A percentile compares a stretch with the other conserved stretches of the same genome.
phyloP scores from a whole-genome alignment of 495 filamentous ascomycete genomes.

The Lepraria neglecta region DNA sequence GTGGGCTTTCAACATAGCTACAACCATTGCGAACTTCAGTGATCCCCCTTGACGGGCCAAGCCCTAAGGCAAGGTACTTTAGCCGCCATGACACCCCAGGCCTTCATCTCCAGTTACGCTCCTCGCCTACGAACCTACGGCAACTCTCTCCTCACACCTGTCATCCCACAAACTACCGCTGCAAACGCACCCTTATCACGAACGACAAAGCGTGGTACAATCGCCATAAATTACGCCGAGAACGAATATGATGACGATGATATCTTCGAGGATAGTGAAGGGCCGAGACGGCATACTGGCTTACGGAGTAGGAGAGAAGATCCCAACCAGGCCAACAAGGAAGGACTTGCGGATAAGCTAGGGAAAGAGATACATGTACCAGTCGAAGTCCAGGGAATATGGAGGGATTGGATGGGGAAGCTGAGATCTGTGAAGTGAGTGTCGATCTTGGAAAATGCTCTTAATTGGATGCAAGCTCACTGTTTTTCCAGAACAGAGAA shows the following conservation, averaged over 20 bases:
- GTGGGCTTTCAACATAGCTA: constrained; percentile 1
- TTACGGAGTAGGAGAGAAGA: constrained; percentile 78
- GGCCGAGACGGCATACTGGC: constrained; percentile 72
- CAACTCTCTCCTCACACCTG: constrained; percentile 85
- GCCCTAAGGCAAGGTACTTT: constrained; percentile 12
- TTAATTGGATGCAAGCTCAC: constrained; percentile 8
- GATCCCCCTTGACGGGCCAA: constrained; percentile 15
- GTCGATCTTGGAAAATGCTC: constrained; percentile 1
- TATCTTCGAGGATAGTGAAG: constrained; percentile 75
- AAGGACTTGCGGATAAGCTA: constrained; percentile 62
- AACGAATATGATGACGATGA: constrained; percentile 92
- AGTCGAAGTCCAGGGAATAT: constrained; percentile 81
- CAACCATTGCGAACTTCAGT: neutral
- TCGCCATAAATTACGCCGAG: constrained; percentile 94
- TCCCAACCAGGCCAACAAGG: constrained; percentile 48
- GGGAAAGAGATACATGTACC: constrained; percentile 77
- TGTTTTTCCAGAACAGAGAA: constrained; percentile 49
- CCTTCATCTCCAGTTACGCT: constrained; percentile 85
- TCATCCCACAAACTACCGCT: constrained; percentile 59
- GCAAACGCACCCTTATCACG: constrained; percentile 63
- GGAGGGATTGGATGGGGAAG: constrained; percentile 92
- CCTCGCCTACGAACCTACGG: constrained; percentile 84
- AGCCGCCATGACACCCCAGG: constrained; percentile 56
- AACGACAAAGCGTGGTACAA: constrained; percentile 94
- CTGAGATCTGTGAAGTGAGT: constrained; percentile 47